These are phyloP conservation scores for Linnemannia elongata DNA, from an alignment of 192 early-diverging fungal genomes.

Conservation along the genomic window DNA sequence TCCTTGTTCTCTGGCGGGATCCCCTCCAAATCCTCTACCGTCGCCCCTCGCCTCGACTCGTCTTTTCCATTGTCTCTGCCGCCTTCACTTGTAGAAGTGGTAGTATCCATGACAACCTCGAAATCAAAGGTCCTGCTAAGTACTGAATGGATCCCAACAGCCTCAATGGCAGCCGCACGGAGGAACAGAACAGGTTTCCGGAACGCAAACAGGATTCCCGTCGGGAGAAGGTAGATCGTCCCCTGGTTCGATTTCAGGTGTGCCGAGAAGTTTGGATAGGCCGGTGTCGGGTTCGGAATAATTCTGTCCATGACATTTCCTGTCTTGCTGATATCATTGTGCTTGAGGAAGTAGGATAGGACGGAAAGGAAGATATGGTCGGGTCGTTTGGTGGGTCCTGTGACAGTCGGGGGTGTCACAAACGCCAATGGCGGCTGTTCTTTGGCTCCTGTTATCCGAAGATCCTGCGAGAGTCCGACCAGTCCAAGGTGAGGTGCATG, in stretches of 20 bases:
- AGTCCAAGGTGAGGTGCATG: conserved; percentile 14
- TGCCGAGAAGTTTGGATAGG: conserved; percentile 38
- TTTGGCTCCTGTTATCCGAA: not conserved
- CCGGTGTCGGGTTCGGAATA: conserved; percentile 16
- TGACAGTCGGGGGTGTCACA: not conserved
- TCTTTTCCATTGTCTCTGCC: not conserved
- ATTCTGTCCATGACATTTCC: conserved; percentile 7
- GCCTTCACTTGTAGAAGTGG: not conserved
- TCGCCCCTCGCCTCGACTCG: not conserved
- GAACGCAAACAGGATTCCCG: conserved; percentile 49
- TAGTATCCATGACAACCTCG: conserved; percentile 39
- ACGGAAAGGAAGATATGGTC: conserved; percentile 32
- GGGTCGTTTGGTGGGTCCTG: conserved; percentile 28
- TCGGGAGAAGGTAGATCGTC: conserved; percentile 45
- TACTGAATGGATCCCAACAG: conserved; percentile 39
- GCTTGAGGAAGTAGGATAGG: conserved; percentile 18
- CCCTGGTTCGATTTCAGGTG: conserved; percentile 54
- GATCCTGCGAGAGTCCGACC: conserved; percentile 22
- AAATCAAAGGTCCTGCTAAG: conserved; percentile 51
- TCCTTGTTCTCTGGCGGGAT: conserved; percentile 24
- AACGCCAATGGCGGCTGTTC: conserved; percentile 14
- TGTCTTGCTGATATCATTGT: not conserved
- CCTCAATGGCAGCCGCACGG: conserved; percentile 23
- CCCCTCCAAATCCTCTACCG: conserved; percentile 38
- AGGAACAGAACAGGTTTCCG: conserved; percentile 46